Evolutionary conservation across 768 basidiomycete species (phyloP).

Genomic region (Mycena metata): DNA sequence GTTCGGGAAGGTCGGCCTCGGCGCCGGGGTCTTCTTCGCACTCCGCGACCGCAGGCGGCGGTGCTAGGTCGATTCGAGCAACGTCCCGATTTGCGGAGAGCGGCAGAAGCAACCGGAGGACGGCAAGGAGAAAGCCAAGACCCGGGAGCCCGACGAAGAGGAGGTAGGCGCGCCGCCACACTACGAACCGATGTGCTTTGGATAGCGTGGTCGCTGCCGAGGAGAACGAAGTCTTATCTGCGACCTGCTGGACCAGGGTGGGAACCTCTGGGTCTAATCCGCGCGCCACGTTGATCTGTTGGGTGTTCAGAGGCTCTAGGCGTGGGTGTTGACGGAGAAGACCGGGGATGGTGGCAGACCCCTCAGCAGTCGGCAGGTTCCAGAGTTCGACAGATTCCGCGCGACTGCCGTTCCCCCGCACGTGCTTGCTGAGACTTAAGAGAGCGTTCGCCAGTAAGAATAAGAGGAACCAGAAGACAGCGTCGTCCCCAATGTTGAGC

Average conservation of each 20-base stretch:
- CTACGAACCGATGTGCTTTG: not conserved
- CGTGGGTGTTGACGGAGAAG: not conserved
- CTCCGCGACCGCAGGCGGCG: no score
- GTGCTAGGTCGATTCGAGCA: no score
- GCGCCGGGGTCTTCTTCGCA: no score
- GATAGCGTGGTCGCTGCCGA: no score
- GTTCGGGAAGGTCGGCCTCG: not conserved
- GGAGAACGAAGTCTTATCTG: not conserved
- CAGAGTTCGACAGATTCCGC: not conserved
- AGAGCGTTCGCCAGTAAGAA: not conserved
- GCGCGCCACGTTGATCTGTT: not conserved
- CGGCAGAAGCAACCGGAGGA: not conserved
- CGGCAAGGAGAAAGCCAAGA: not conserved
- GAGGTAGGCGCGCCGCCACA: not conserved
- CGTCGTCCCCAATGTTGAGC: no score
- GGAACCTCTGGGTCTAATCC: not conserved
- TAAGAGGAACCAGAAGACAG: not conserved
- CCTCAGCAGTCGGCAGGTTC: no score
- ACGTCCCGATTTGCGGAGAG: not conserved
- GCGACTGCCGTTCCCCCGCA: not conserved
- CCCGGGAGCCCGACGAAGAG: not conserved
- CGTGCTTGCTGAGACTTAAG: not conserved
- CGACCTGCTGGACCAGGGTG: not conserved
- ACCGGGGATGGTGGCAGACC: not conserved
- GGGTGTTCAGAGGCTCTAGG: not conserved